phyloP scores from a whole-genome alignment of 2,329 filamentous ascomycete genomes.

The Beauveria rudraprayagi region DNA sequence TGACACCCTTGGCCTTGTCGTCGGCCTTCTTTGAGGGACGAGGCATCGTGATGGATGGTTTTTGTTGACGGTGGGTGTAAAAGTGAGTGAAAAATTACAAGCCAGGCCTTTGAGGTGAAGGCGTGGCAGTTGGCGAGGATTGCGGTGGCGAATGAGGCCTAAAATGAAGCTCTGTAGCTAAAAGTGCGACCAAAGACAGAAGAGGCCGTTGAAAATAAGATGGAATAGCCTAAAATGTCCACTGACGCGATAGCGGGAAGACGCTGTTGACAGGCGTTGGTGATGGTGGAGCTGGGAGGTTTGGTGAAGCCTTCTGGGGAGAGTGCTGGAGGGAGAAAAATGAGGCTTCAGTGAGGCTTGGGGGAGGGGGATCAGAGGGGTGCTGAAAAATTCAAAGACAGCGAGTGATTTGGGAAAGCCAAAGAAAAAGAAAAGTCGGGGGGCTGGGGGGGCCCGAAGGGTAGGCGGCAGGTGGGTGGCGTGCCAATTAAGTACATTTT shows the following conservation, averaged over 20 bases:
- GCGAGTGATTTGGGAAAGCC: conserved; percentile 16
- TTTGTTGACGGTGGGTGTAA: conserved; percentile 14
- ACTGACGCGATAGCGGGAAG: conserved; percentile 10
- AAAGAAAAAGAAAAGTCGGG: conserved; percentile 11
- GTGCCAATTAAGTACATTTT: conserved; percentile 28
- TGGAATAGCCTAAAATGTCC: conserved; percentile 3
- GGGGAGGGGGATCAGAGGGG: conserved; percentile 18
- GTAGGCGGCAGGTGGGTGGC: conserved; percentile 22
- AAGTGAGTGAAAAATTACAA: neutral
- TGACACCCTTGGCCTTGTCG: conserved; percentile 29
- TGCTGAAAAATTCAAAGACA: conserved; percentile 19
- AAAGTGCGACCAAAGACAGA: neutral
- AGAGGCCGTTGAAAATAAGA: neutral
- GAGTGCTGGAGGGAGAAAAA: conserved; percentile 16
- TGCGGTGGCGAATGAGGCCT: neutral
- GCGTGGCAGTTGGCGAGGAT: neutral
- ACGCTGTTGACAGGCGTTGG: conserved; percentile 14
- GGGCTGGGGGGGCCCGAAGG: conserved; percentile 17
- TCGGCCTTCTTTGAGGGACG: conserved; percentile 37
- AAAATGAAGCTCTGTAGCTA: neutral
- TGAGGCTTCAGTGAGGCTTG: conserved; percentile 19
- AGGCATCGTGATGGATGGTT: conserved; percentile 30
- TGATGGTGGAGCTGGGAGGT: conserved; percentile 16
- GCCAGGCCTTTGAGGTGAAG: neutral
- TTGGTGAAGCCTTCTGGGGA: conserved; percentile 14